Evolutionary conservation across 805 yeast species (phyloP).

Genomic region (Candida suzukii): DNA sequence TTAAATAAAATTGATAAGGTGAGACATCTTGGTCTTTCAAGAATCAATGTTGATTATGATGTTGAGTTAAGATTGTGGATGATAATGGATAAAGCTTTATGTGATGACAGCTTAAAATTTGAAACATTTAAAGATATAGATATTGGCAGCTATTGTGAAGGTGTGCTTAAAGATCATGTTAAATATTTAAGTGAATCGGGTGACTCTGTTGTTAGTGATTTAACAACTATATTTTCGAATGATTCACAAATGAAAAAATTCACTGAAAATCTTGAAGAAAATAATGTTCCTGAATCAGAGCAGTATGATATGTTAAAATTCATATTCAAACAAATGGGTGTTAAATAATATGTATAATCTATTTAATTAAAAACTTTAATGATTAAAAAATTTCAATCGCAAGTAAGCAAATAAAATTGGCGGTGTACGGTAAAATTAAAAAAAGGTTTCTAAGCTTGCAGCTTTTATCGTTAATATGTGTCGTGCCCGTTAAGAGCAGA

Average conservation of each 20-base stretch:
- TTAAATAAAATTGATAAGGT: not conserved
- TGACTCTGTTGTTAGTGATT: not conserved
- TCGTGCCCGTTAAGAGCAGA: too few relatives aligned
- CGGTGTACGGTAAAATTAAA: too few relatives aligned
- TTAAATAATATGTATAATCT: too few relatives aligned
- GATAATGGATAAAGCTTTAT: conserved; percentile 13
- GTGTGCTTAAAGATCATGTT: conserved; percentile 13
- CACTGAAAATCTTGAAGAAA: not conserved
- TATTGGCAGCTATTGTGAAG: conserved; percentile 13
- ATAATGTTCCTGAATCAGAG: too few relatives aligned
- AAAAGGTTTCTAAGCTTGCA: too few relatives aligned
- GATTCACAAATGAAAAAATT: not conserved
- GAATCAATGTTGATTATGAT: conserved; percentile 10
- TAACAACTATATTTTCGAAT: not conserved
- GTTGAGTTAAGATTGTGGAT: conserved; percentile 17
- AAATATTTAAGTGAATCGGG: conserved; percentile 12
- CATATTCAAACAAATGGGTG: not conserved
- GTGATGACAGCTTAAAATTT: conserved; percentile 11
- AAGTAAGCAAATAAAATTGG: too few relatives aligned
- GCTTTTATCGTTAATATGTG: too few relatives aligned
- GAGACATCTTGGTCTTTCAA: conserved; percentile 16
- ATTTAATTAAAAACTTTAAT: too few relatives aligned
- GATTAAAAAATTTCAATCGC: too few relatives aligned
- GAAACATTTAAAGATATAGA: conserved; percentile 14
- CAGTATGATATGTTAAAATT: not conserved